phyloP scores from a whole-genome alignment of 1,284 basidiomycete genomes.

The Rhodotorula sp. region DNA sequence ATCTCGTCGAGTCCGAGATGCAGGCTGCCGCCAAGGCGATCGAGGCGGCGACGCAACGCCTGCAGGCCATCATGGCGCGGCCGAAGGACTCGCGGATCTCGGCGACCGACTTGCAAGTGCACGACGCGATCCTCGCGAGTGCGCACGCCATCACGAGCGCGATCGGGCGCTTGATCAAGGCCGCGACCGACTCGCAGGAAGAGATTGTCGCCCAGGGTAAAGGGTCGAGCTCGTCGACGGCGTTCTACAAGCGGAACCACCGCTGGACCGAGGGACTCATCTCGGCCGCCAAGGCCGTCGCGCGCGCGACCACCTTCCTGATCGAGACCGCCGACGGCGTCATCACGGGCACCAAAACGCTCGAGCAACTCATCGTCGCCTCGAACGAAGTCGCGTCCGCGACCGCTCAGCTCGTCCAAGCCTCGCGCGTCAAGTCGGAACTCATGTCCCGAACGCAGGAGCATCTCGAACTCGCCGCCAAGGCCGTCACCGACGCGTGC shows the following conservation, averaged over 20 bases:
- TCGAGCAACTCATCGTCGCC: slow-evolving; percentile 98
- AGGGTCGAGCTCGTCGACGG: slow-evolving; percentile 81
- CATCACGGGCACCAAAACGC: slow-evolving; percentile 79
- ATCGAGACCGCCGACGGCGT: slow-evolving; percentile 99
- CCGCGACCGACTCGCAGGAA: slow-evolving; percentile 94
- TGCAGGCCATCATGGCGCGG: slow-evolving; percentile 85
- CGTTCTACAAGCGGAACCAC: slow-evolving; percentile 99
- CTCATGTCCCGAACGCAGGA: slow-evolving; percentile 99
- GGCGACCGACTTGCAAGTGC: slow-evolving; percentile 90
- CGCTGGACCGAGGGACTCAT: slow-evolving; percentile 99
- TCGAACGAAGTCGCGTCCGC: slow-evolving; percentile 97
- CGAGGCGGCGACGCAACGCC: slow-evolving; percentile 82
- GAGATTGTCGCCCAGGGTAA: slow-evolving; percentile 96
- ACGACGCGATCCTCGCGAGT: slow-evolving; percentile 93
- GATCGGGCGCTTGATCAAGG: slow-evolving; percentile 89
- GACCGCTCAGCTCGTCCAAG: slow-evolving; percentile 96
- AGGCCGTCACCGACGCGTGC: slow-evolving; percentile 98
- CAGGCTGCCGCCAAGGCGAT: slow-evolving; percentile 87
- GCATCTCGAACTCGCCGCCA: slow-evolving; percentile 89
- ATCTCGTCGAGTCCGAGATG: slow-evolving; percentile 97
- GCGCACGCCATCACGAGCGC: slow-evolving; percentile 93
- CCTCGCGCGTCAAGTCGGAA: slow-evolving; percentile 95
- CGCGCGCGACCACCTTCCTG: slow-evolving; percentile 92
- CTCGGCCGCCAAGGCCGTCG: slow-evolving; percentile 95
- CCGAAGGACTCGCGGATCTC: slow-evolving; percentile 82